Conservation (phyloP, 73 alveolate species). For the Tetrahymena malaccensis region DNA sequence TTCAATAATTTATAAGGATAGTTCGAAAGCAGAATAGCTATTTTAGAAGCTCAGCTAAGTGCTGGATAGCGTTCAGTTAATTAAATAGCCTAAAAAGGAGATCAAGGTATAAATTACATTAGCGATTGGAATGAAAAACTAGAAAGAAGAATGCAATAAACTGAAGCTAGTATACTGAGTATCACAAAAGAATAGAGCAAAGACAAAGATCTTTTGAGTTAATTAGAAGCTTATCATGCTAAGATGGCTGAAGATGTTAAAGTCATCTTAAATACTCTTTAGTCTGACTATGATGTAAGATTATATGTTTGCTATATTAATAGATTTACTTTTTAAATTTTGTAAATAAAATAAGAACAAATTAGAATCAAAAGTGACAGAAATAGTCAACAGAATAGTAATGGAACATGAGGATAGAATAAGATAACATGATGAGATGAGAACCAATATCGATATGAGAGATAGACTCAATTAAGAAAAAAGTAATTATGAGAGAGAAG, state of each 20-base stretch:
- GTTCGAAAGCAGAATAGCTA: slow-evolving; percentile 2
- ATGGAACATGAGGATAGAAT: slow-evolving; percentile 38
- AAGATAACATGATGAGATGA: slow-evolving; percentile 13
- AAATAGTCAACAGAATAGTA: slow-evolving; percentile 30
- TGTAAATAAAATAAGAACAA: not conserved
- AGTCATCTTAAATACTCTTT: not conserved
- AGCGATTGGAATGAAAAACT: slow-evolving; percentile 27
- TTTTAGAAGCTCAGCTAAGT: slow-evolving; percentile 9
- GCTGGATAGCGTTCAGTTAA: slow-evolving; percentile 15
- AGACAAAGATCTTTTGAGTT: slow-evolving; percentile 10
- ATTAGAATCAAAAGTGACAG: slow-evolving; percentile 32
- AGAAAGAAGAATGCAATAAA: slow-evolving; percentile 19
- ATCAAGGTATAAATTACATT: slow-evolving; percentile 24
- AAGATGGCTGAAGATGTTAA: slow-evolving; percentile 21
- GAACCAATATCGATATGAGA: not conserved
- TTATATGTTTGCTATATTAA: not conserved
- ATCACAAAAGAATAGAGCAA: slow-evolving; percentile 10
- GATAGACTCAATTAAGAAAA: slow-evolving; percentile 25
- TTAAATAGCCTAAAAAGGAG: slow-evolving; percentile 35
- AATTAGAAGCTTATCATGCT: slow-evolving; percentile 1
- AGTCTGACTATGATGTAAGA: slow-evolving; percentile 8
- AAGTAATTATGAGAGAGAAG: slow-evolving; percentile 28
- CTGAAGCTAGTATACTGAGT: slow-evolving; percentile 4
- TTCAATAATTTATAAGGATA: not conserved
- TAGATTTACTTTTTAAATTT: not conserved